Conservation (phyloP, 2,329 filamentous ascomycete species). For the Sporothrix inflata region DNA sequence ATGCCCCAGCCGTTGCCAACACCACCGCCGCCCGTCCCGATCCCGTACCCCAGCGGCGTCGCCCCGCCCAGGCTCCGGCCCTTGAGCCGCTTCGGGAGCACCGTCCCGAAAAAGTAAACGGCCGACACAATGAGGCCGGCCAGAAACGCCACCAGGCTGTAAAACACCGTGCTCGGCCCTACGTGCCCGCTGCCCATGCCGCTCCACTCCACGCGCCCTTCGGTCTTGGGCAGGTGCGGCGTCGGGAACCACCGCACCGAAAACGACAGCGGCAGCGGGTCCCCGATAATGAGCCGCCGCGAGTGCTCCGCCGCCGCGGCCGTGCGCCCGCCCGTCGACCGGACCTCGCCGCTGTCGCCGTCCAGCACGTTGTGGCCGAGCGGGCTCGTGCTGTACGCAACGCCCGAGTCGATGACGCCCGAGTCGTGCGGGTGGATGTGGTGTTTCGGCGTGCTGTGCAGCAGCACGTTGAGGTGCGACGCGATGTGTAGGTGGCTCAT, state of each 20-base stretch:
- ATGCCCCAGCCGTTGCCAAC: conserved; percentile 61
- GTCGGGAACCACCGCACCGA: conserved; percentile 86
- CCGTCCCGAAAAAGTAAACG: conserved; percentile 64
- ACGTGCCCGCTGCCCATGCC: conserved; percentile 64
- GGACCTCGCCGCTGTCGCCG: conserved; percentile 10
- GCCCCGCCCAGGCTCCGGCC: conserved; percentile 58
- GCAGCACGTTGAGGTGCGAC: conserved; percentile 84
- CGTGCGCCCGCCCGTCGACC: conserved; percentile 14
- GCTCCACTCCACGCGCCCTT: conserved; percentile 66
- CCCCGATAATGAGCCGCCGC: conserved; percentile 80
- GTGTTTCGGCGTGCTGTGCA: conserved; percentile 70
- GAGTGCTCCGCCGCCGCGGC: conserved; percentile 36
- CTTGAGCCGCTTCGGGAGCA: conserved; percentile 58
- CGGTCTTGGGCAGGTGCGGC: conserved; percentile 68
- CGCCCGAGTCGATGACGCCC: conserved; percentile 83
- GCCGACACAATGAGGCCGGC: conserved; percentile 58
- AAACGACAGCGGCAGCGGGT: conserved; percentile 77
- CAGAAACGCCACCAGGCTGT: conserved; percentile 61
- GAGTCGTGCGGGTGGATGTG: conserved; percentile 66
- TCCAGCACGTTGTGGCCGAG: conserved; percentile 56
- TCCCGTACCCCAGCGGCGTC: conserved; percentile 60
- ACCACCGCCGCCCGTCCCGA: conserved; percentile 50
- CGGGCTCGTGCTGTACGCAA: conserved; percentile 82
- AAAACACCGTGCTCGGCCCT: conserved; percentile 66
- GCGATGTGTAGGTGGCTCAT: conserved; percentile 87